A percentile compares a stretch with the other conserved stretches of the same genome.
phyloP scores from a whole-genome alignment of 108 stramenopile genomes.

The Cylindrotheca closterium region DNA sequence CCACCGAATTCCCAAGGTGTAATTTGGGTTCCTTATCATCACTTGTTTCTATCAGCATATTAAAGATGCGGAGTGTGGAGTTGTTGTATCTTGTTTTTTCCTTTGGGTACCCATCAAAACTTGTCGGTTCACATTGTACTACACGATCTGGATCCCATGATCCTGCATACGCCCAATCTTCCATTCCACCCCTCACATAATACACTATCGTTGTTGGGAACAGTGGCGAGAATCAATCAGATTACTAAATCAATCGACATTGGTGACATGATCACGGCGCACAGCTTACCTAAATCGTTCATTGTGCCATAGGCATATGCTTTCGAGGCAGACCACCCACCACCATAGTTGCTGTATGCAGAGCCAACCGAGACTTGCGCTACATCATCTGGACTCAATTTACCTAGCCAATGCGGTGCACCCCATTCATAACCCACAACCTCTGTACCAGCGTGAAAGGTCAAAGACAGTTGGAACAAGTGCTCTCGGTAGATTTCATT shows the following conservation, averaged over 20 bases:
- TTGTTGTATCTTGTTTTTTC: slow-evolving; percentile 76
- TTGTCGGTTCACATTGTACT: slow-evolving; percentile 62
- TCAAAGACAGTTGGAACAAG: slow-evolving; percentile 90
- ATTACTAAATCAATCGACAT: too few relatives aligned
- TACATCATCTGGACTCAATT: slow-evolving; percentile 52
- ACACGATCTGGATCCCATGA: slow-evolving; percentile 86
- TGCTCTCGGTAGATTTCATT: slow-evolving; percentile 93
- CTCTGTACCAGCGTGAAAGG: slow-evolving; percentile 96
- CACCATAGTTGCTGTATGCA: slow-evolving; percentile 49
- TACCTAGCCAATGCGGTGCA: slow-evolving; percentile 42
- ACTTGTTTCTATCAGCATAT: slow-evolving; percentile 91
- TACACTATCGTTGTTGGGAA: slow-evolving; percentile 72
- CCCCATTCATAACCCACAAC: slow-evolving; percentile 95
- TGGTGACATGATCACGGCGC: too few relatives aligned
- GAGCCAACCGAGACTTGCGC: slow-evolving; percentile 47
- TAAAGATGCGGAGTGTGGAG: slow-evolving; percentile 83
- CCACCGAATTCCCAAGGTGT: slow-evolving; percentile 59
- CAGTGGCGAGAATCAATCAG: neutral
- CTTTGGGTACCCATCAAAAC: slow-evolving; percentile 56
- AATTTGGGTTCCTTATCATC: slow-evolving; percentile 61
- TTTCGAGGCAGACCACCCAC: slow-evolving; percentile 33
- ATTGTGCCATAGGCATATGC: slow-evolving; percentile 67
- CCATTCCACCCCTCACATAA: slow-evolving; percentile 96
- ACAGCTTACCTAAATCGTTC: slow-evolving; percentile 66
- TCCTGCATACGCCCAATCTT: slow-evolving; percentile 94